Evolutionary conservation across 2,329 filamentous ascomycete species (phyloP), one percentile per base, ranked within the genome.

Genomic region (Beauveria medogensis): DNA sequence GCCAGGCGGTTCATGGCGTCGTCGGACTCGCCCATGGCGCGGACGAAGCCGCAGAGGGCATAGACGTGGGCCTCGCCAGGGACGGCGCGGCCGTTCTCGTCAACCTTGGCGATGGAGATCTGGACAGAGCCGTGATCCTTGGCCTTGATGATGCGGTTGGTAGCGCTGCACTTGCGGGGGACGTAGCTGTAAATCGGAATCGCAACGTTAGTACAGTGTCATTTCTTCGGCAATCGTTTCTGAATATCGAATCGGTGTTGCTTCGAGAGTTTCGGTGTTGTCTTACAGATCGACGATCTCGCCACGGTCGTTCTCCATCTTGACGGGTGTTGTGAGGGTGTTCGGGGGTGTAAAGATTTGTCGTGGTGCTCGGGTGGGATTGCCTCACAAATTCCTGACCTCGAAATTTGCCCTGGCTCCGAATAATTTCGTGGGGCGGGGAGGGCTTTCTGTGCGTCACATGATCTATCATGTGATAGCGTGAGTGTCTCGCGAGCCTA

Each of bases 251-350:
- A 50, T 61, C 44, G 53, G 50, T 61, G 52, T 61, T 51, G 30
- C 34, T 16, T 34, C 34, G 57, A 16, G 40, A 18, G 20, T 58
- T 52, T 62, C 51, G 54, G 52, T 28, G 60, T 41, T 50, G 69
- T 80, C 88, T 81, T 88, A 96, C 91, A 96, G 92, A 84, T 97
- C 93, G 80, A 97, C 94, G 83, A 97, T 92, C 82, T 97, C 92
- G 84, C 93, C 93, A 83, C 92, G 92, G 85, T 97, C 94, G 92
- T 99, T 99, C 87, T 99, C 94, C 94, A 97, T 99, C 82, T 85
- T 92, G 76, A 74, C 79, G 75, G 75, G 73, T 71, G 54, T 61
- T 64, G 69, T 68, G 67, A 65, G 64, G 66, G 68, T 67, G 63
- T 67, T 69, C 69, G 64, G 66, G 68, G 66, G 65, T 63, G 67